A percentile compares a stretch with the other conserved stretches of the same genome.
Evolutionary conservation across 768 basidiomycete species (phyloP).

Genomic region (Leccinum barrowsii): DNA sequence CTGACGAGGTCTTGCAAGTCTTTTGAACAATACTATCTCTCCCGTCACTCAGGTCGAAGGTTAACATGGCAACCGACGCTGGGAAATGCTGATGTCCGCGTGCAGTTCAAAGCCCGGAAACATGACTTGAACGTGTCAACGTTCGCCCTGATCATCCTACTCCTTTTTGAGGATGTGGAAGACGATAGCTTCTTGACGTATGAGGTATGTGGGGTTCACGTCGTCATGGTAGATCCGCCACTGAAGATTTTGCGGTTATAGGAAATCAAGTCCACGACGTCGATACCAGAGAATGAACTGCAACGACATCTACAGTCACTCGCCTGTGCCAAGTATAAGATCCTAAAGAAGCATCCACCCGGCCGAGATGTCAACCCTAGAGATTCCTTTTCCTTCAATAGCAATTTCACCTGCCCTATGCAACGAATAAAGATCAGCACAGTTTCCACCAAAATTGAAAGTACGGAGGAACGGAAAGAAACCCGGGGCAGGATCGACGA

Average conservation of each 20-base stretch:
- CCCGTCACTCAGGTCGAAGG: conserved; percentile 83
- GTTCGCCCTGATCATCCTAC: conserved; percentile 78
- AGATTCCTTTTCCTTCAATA: conserved; percentile 91
- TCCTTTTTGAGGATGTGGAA: conserved; percentile 75
- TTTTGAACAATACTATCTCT: conserved; percentile 88
- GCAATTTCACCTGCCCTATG: conserved; percentile 71
- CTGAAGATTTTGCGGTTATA: conserved; percentile 28
- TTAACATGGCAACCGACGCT: conserved; percentile 90
- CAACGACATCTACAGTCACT: conserved; percentile 93
- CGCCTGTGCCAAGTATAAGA: conserved; percentile 91
- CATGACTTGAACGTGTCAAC: conserved; percentile 95
- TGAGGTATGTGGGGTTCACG: conserved; percentile 43
- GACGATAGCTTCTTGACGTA: conserved; percentile 75
- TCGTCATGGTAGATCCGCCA: background rate
- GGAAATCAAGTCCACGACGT: conserved; percentile 81
- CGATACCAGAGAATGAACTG: conserved; percentile 72
- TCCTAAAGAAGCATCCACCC: conserved; percentile 87
- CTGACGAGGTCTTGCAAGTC: conserved; percentile 65
- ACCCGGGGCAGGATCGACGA: conserved; percentile 90
- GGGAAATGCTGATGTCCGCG: conserved; percentile 87
- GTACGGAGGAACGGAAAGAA: conserved; percentile 80
- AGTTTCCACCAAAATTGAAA: conserved; percentile 85
- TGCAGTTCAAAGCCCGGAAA: conserved; percentile 69
- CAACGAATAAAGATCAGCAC: conserved; percentile 93
- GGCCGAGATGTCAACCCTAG: conserved; percentile 72